Percentiles rank a stretch among this genome's conserved stretches.
Evolutionary conservation across 257 asterid genomes (phyloP).

Genomic region (Gynochthodes officinalis): DNA sequence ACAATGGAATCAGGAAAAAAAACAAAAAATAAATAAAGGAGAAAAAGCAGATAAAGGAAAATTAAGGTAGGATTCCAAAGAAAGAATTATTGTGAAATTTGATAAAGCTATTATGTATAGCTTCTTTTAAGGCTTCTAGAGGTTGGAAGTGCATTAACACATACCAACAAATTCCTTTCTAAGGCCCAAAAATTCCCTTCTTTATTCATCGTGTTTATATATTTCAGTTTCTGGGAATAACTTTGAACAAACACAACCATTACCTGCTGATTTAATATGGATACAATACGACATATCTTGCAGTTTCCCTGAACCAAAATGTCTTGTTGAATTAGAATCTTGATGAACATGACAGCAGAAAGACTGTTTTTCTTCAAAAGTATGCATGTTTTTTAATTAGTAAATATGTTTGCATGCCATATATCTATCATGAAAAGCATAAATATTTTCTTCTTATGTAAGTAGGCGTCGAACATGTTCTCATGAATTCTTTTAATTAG

Average conservation of each 20-base stretch:
- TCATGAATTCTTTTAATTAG: neutral
- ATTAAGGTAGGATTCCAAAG: conserved; percentile 36
- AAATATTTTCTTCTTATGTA: neutral
- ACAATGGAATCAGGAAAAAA: conserved; percentile 36
- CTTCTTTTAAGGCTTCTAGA: conserved; percentile 64
- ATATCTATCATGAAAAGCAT: neutral
- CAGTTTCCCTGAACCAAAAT: neutral
- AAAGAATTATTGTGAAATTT: conserved; percentile 49
- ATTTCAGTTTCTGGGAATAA: neutral
- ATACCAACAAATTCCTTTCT: conserved; percentile 42
- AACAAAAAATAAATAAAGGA: conserved; percentile 23
- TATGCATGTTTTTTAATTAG: neutral
- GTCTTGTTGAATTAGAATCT: neutral
- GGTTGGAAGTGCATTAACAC: conserved; percentile 42
- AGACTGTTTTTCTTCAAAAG: neutral
- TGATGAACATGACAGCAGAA: neutral
- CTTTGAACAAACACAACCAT: neutral
- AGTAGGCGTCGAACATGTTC: neutral
- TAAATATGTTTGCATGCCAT: neutral
- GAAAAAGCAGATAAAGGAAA: conserved; percentile 23
- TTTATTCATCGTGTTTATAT: neutral
- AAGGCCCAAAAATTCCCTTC: conserved; percentile 40
- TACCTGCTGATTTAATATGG: neutral
- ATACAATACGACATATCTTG: neutral
- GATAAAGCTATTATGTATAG: conserved; percentile 45